These are phyloP conservation scores for Helicostylum pulchrum DNA, from an alignment of 192 early-diverging fungal genomes.

Conservation along the genomic window DNA sequence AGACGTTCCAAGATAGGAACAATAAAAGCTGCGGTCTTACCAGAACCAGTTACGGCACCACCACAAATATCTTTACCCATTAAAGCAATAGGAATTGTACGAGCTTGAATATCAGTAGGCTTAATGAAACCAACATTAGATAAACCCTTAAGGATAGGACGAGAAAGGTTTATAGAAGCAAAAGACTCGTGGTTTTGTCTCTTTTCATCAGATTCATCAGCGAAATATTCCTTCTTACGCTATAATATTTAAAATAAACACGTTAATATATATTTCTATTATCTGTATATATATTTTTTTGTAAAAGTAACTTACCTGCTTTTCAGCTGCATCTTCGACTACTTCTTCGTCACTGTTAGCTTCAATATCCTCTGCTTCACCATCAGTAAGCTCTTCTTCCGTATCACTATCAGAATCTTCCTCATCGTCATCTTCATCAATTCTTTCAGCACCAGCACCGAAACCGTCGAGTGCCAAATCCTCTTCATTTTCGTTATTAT, in stretches of 20 bases:
- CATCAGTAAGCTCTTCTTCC: slow-evolving; percentile 47
- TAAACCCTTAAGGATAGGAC: slow-evolving; percentile 92
- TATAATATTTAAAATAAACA: slow-evolving; percentile 14
- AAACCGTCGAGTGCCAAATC: slow-evolving; percentile 34
- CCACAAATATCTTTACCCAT: slow-evolving; percentile 98
- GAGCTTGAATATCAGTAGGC: slow-evolving; percentile 92
- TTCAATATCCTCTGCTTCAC: slow-evolving; percentile 38
- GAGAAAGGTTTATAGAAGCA: slow-evolving; percentile 87
- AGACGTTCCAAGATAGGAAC: slow-evolving; percentile 95
- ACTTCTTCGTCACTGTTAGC: slow-evolving; percentile 36
- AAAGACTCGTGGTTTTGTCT: slow-evolving; percentile 73
- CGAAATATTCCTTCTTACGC: slow-evolving; percentile 65
- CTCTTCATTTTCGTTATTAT: slow-evolving; percentile 29
- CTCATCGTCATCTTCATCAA: slow-evolving; percentile 47
- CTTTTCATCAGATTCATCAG: slow-evolving; percentile 43
- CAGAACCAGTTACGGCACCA: slow-evolving; percentile 96
- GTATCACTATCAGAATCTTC: slow-evolving; percentile 44
- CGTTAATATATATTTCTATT: not conserved
- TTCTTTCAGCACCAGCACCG: slow-evolving; percentile 24
- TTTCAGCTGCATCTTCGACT: slow-evolving; percentile 35
- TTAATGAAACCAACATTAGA: slow-evolving; percentile 84
- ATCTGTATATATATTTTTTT: not conserved
- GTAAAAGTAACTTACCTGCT: slow-evolving; percentile 14
- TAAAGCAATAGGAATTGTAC: slow-evolving; percentile 90
- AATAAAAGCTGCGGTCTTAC: slow-evolving; percentile 97